A percentile compares a stretch with the other conserved stretches of the same genome.
phyloP scores from a whole-genome alignment of 2,329 filamentous ascomycete species.

The Clonostachys solani region DNA sequence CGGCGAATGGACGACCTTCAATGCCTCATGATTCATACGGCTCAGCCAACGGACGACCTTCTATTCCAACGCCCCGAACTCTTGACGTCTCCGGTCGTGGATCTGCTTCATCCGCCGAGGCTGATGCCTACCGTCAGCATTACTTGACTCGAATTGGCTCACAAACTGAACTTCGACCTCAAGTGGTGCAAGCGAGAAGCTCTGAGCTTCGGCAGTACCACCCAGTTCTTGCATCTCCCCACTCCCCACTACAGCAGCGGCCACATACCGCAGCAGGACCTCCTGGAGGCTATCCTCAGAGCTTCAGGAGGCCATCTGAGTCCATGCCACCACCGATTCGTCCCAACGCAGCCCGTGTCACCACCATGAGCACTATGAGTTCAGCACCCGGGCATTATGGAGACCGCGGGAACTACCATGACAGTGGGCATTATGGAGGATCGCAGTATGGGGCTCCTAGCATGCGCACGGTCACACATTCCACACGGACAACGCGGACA shows the following conservation, averaged over 20 bases:
- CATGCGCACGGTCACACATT: no score
- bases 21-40: slow-evolving; percentile 34
- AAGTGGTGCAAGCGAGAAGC: slow-evolving; percentile 32
- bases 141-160: slow-evolving; percentile 13
- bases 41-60: background rate
- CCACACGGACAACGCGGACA: slow-evolving; percentile 3
- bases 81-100: slow-evolving; percentile 7
- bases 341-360: slow-evolving; percentile 49
- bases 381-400: slow-evolving; percentile 11
- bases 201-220: slow-evolving; percentile 56
- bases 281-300: slow-evolving; percentile 7
- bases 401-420: no score
- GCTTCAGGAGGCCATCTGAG: slow-evolving; percentile 24
- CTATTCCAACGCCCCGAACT: background rate
- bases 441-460: no score
- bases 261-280: slow-evolving; percentile 41
- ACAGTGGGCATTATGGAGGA: no score
- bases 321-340: slow-evolving; percentile 42
- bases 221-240: slow-evolving; percentile 57
- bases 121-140: slow-evolving; percentile 1
- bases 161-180: slow-evolving; percentile 30
- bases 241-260: slow-evolving; percentile 58
- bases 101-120: background rate
- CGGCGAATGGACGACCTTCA: slow-evolving; percentile 37
- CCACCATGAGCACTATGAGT: slow-evolving; percentile 49